A percentile compares a stretch with the other conserved stretches of the same genome.
These are phyloP conservation scores for Aphanoascus verrucosus DNA, from an alignment of 2,329 filamentous ascomycete species.

Conservation along the genomic window DNA sequence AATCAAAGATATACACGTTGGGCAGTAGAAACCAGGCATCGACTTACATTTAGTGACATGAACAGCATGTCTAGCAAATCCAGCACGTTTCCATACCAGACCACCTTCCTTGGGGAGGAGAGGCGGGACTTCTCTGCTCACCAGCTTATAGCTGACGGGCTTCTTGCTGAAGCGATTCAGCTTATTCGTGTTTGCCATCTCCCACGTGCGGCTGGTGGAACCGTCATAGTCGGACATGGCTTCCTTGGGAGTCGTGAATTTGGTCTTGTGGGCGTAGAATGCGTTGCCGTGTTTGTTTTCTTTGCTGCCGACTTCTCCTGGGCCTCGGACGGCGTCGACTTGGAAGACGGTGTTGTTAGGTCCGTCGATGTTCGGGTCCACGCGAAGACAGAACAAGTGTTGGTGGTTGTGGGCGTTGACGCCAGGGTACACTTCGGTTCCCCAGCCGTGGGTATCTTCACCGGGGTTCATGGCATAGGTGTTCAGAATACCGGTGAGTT, in stretches of 20 bases:
- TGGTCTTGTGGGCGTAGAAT: constrained; percentile 76
- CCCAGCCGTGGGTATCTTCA: constrained; percentile 78
- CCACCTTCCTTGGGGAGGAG: constrained; percentile 71
- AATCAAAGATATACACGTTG: constrained; percentile 1
- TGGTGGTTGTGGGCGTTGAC: constrained; percentile 96
- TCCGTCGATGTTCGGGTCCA: constrained; percentile 81
- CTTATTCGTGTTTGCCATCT: constrained; percentile 74
- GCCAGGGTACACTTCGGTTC: constrained; percentile 79
- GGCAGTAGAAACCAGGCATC: constrained; percentile 2
- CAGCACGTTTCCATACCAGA: constrained; percentile 80
- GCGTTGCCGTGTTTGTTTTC: constrained; percentile 87
- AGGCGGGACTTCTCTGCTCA: constrained; percentile 69
- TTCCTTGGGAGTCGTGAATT: constrained; percentile 58
- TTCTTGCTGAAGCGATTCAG: constrained; percentile 80
- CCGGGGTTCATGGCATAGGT: constrained; percentile 72
- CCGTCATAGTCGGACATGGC: constrained; percentile 72
- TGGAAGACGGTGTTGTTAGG: constrained; percentile 76
- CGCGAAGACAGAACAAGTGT: constrained; percentile 81
- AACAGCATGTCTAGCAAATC: constrained; percentile 75
- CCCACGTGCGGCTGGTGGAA: constrained; percentile 71
- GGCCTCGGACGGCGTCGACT: constrained; percentile 60
- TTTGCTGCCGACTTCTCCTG: constrained; percentile 63
- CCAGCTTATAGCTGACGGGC: constrained; percentile 77
- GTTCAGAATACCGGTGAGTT: constrained; percentile 85
- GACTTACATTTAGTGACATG: constrained; percentile 78